Percentiles rank a stretch among this genome's conserved stretches.
These are phyloP conservation scores for Micractinium conductrix DNA, from an alignment of 139 green algal species.

Conservation along the genomic window DNA sequence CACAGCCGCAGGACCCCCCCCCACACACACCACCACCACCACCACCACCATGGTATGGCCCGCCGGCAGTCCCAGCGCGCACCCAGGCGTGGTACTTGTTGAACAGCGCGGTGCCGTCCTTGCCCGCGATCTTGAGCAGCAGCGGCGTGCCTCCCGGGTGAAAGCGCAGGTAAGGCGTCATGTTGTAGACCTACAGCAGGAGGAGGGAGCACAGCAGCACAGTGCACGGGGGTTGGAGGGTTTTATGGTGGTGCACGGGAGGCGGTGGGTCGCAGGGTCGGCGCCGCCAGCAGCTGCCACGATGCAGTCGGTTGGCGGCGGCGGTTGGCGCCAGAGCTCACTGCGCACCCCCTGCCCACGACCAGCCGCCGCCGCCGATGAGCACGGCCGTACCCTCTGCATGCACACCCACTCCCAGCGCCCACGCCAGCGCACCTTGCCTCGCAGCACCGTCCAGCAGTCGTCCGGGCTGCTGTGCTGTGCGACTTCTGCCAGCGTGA, in stretches of 20 bases:
- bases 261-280: too few species aligned
- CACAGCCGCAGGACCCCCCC: too few species aligned
- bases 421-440: slow-evolving; percentile 65
- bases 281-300: too few species aligned
- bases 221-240: too few species aligned
- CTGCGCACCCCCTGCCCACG: too few species aligned
- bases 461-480: slow-evolving; percentile 84
- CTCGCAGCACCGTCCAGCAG: slow-evolving; percentile 89
- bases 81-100: slow-evolving; percentile 74
- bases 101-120: slow-evolving; percentile 91
- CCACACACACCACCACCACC: too few species aligned
- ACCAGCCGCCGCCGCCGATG: too few species aligned
- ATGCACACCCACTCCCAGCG: too few species aligned
- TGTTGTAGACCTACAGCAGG: slow-evolving; percentile 82
- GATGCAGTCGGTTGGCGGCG: too few species aligned
- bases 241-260: too few species aligned
- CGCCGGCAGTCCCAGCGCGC: neutral
- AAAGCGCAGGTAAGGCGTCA: slow-evolving; percentile 83
- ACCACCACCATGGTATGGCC: neutral
- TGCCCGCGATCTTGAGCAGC: slow-evolving; percentile 78
- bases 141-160: slow-evolving; percentile 85
- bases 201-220: neutral
- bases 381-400: too few species aligned
- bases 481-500: slow-evolving; percentile 84
- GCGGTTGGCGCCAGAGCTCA: too few species aligned